Conservation (phyloP, 352 stramenopile genomes). For the Pythium rishiriense region DNA sequence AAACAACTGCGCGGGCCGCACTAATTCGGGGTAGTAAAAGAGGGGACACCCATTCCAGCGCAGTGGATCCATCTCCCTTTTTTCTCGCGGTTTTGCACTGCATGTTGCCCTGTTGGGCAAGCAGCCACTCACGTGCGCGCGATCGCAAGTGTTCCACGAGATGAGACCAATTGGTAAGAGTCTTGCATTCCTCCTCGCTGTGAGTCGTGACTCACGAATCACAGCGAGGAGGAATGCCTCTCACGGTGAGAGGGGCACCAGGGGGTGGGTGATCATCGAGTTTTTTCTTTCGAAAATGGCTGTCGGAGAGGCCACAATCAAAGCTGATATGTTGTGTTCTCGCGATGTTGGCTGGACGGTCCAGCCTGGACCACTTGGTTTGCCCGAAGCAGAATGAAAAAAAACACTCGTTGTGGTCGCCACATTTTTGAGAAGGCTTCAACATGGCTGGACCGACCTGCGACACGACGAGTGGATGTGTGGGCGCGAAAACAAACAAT, state of each 20-base stretch:
- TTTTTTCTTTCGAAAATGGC: background rate
- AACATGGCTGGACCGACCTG: background rate
- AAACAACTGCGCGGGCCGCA: background rate
- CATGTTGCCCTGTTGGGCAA: background rate
- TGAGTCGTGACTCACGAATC: too few species aligned
- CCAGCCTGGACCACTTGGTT: background rate
- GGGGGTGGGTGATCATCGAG: background rate
- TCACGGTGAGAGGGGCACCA: background rate
- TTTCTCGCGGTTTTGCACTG: background rate
- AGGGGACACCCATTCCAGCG: background rate
- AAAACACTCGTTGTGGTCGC: background rate
- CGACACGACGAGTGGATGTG: background rate
- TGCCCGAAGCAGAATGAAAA: background rate
- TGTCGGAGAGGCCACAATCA: background rate
- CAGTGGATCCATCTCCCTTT: background rate
- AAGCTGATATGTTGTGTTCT: background rate
- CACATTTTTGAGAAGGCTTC: background rate
- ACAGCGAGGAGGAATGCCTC: too few species aligned
- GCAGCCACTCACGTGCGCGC: background rate
- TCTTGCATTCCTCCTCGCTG: too few species aligned
- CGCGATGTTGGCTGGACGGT: too few species aligned
- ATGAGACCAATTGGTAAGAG: too few species aligned
- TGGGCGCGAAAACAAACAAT: background rate
- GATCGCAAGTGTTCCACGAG: conserved; percentile 1
- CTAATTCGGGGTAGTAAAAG: conserved; percentile 2